Base-by-base conservation (phyloP, 129 eudicot genomes). In the Scalesia atractyloides region DNA sequence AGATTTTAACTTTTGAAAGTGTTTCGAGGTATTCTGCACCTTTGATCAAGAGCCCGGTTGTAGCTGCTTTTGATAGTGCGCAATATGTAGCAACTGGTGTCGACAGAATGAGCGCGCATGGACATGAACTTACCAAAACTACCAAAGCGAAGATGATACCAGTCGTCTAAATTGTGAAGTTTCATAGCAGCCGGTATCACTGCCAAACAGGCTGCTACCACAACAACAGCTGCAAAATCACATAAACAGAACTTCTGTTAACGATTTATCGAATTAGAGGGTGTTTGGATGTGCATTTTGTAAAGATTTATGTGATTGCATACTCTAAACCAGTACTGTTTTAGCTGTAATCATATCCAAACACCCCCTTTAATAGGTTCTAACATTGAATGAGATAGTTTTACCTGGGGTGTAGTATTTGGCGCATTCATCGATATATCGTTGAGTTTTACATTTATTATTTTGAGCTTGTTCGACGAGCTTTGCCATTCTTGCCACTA, bases 381-480 rank as follows among this genome's bases (percentile, higher is more conserved):
- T n/a, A n/a, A n/a, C n/a, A n/a, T n/a, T n/a, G n/a, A n/a, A n/a
- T n/a, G n/a, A n/a, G n/a, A n/a, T n/a, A n/a, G n/a, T n/a, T n/a
- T n/a, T n/a, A 90, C 98, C 85, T 62, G 98, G 98, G 22, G 98
- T 93, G 68, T 93, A 93, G 66, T 80, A 87, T 76, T 86, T 87
- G 46, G 97, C 90, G 54, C 88, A 86, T 80, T 80, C 86, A 65
- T 93, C 98, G 12, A 93, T 78, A 14, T 80, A 84, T 72, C 96
- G 81, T 64, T 89, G 96, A 6, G 90, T 83, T 79, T 79, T 83
- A 15, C 96, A 87, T 77, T 88, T 94, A 7, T 85, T 88, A 33
- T 85, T 86, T 58, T 94, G 99, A 62, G 99, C 97, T 41, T 90
- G 96, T 86, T 93, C 98, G 9, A 93, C 98, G 56, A 93, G 86